Evolutionary conservation across 106 monocot genomes (phyloP), one percentile per base, ranked within the genome.

Genomic region (Phalaenopsis aphrodite): DNA sequence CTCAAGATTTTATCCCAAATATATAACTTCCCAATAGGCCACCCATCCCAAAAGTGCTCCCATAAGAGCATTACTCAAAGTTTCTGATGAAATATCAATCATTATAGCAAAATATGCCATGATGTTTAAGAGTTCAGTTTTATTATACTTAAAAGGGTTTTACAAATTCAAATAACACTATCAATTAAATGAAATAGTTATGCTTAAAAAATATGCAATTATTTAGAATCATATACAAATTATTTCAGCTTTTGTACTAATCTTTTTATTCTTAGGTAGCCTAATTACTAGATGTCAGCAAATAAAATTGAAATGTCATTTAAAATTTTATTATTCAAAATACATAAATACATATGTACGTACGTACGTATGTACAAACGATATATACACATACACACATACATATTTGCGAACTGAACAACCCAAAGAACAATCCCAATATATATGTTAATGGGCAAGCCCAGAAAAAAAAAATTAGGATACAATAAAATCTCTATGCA

Each of bases 251-350:
- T 61, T 61, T 39, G 37, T 38, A 39, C 15, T 30, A 68, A 68
- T 68, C 14, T 68, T 38, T 68, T 68, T 38, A 38, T 15, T 17
- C 68, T 69, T 38, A 69, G 15, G 10, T 68, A 37, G 68, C 24
- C 37, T 10, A 38, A 69, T 69, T 52, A 8, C 52, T 52, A 14
- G 0, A 39, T 69, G 69, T 38, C 69, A 36, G 10, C 12, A n/a
- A n/a, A 19, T 8, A 61, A 39, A 3, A 38, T 11, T 69, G 69
- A 69, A 37, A 37, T 69, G 19, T 38, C 38, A 38, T 38, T 30
- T 69, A 37, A 69, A 9, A 37, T 12, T 69, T 69, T 69, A 38
- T 69, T 69, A 69, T 69, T 69, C 39, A 36, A 61, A 69, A 69
- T 69, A 69, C 8, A 69, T 69, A 36, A 10, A 30, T 0, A 30